Evolutionary conservation across 129 eudicot genomes (phyloP).

Genomic region (Kitagawia praeruptora): DNA sequence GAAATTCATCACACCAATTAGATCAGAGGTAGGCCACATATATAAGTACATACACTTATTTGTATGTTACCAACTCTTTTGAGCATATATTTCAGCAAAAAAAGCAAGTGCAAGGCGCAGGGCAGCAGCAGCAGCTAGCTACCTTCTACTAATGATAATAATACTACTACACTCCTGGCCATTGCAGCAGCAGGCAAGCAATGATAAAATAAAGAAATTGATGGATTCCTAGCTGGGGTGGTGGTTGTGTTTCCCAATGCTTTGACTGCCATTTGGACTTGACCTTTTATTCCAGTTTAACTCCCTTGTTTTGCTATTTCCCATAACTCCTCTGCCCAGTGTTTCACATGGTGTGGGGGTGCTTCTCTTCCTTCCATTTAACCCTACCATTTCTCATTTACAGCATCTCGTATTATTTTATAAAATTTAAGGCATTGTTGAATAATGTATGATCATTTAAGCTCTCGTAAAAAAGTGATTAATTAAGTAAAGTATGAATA

Average conservation of each 20-base stretch:
- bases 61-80: too few relatives aligned
- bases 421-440: too few relatives aligned
- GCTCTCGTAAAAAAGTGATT: too few relatives aligned
- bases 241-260: conserved; percentile 3
- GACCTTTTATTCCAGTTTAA: not conserved
- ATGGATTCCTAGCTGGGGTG: not conserved
- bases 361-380: not conserved
- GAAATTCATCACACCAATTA: not conserved
- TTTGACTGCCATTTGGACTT: conserved; percentile 3
- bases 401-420: not conserved
- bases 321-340: not conserved
- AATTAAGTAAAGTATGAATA: too few relatives aligned
- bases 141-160: not conserved
- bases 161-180: not conserved
- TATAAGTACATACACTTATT: too few relatives aligned
- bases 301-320: not conserved
- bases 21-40: not conserved
- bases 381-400: not conserved
- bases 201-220: not conserved
- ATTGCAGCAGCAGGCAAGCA: not conserved
- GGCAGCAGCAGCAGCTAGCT: not conserved
- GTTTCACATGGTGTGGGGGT: not conserved
- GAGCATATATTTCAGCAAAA: not conserved
- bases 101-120: not conserved
- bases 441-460: too few relatives aligned